phyloP scores from a whole-genome alignment of 1,284 basidiomycete species.

The Xerocomus amazonicus region DNA sequence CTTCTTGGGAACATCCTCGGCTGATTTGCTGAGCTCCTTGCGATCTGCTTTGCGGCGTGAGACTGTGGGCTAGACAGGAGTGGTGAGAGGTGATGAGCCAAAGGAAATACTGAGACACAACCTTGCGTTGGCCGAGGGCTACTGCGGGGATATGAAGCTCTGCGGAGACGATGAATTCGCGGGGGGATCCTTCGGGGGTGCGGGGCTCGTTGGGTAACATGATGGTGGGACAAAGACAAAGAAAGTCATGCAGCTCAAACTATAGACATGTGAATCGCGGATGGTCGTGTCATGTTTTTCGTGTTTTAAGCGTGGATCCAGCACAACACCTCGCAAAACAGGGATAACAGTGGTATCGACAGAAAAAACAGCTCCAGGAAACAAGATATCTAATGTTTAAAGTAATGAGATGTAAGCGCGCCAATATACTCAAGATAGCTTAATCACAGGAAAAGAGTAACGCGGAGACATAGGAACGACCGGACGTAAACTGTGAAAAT shows the following conservation, averaged over 20 bases:
- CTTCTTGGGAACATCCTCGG: conserved; percentile 29
- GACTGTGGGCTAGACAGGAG: conserved; percentile 28
- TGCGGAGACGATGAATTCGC: conserved; percentile 49
- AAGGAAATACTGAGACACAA: conserved; percentile 24
- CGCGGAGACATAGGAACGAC: conserved; percentile 10
- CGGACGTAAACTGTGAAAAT: conserved; percentile 11
- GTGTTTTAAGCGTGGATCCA: conserved; percentile 1
- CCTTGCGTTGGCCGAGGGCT: conserved; percentile 54
- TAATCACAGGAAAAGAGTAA: conserved; percentile 12
- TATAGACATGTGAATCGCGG: background rate
- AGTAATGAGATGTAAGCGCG: conserved; percentile 2
- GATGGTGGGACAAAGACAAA: conserved; percentile 4
- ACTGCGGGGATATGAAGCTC: conserved; percentile 64
- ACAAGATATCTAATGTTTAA: conserved; percentile 2
- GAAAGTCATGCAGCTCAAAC: background rate
- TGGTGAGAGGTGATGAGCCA: conserved; percentile 1
- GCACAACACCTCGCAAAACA: conserved; percentile 2
- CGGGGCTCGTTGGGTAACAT: conserved; percentile 21
- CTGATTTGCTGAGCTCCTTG: conserved; percentile 44
- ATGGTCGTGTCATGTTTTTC: background rate
- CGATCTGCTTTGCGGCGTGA: conserved; percentile 54
- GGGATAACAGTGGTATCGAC: conserved; percentile 14
- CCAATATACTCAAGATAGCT: conserved; percentile 18
- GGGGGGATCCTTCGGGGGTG: conserved; percentile 10
- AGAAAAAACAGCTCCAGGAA: conserved; percentile 5